A percentile compares a stretch with the other conserved stretches of the same genome.
Conservation (phyloP, 2,329 filamentous ascomycete genomes). For the Berkeleyomyces rouxiae region DNA sequence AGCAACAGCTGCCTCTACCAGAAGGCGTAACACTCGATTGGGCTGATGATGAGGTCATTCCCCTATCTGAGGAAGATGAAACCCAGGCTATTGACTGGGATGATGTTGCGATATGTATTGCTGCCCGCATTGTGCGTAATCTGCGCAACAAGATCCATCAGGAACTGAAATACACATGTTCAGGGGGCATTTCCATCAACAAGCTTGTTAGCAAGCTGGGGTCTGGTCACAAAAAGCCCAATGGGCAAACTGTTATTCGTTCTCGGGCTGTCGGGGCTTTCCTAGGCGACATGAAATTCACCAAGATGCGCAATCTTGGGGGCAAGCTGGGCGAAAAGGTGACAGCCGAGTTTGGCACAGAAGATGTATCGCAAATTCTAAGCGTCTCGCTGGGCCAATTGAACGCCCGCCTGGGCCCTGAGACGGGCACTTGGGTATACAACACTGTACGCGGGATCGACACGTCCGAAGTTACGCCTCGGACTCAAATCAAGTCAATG, state of each 20-base stretch:
- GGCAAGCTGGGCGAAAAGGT: slow-evolving; percentile 87
- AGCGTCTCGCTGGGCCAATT: slow-evolving; percentile 56
- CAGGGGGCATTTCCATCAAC: slow-evolving; percentile 73
- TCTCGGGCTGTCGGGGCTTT: slow-evolving; percentile 70
- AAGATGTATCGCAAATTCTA: slow-evolving; percentile 60
- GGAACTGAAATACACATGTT: slow-evolving; percentile 73
- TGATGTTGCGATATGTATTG: slow-evolving; percentile 73
- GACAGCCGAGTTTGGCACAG: slow-evolving; percentile 63
- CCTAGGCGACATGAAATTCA: slow-evolving; percentile 73
- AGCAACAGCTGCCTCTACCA: slow-evolving; percentile 56
- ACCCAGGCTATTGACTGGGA: slow-evolving; percentile 87
- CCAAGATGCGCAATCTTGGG: slow-evolving; percentile 86
- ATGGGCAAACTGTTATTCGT: slow-evolving; percentile 84
- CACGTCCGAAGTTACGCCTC: slow-evolving; percentile 69
- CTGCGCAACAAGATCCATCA: slow-evolving; percentile 54
- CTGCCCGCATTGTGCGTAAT: slow-evolving; percentile 70
- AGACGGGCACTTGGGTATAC: slow-evolving; percentile 75
- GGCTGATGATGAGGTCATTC: slow-evolving; percentile 66
- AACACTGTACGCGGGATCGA: slow-evolving; percentile 75
- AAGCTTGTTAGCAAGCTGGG: slow-evolving; percentile 94
- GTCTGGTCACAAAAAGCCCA: slow-evolving; percentile 81
- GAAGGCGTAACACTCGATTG: slow-evolving; percentile 57
- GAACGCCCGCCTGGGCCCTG: slow-evolving; percentile 62
- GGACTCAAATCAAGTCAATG: slow-evolving; percentile 95
- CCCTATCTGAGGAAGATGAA: slow-evolving; percentile 60